Conservation (phyloP, 2,329 filamentous ascomycete genomes). For the Xylariaceae sp. region DNA sequence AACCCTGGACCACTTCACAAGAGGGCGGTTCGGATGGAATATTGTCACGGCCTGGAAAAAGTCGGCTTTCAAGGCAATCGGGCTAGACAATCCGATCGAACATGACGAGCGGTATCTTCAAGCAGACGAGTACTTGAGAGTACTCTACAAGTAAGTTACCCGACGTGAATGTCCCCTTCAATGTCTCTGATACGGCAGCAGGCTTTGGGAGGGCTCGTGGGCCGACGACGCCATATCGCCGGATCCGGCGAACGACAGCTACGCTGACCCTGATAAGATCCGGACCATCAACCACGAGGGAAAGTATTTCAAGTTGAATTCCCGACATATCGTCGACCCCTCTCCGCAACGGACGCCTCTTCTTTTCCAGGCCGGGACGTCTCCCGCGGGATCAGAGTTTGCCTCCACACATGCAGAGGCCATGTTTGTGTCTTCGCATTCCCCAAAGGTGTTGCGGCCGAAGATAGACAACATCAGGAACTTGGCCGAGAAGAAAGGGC, state of each 20-base stretch:
- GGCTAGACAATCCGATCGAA: slow-evolving; percentile 47
- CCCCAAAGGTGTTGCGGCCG: slow-evolving; percentile 37
- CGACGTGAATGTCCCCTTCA: not conserved
- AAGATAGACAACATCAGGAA: slow-evolving; percentile 46
- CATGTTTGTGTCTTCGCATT: slow-evolving; percentile 51
- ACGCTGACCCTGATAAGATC: slow-evolving; percentile 51
- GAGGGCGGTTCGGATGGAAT: slow-evolving; percentile 57
- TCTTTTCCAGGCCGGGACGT: slow-evolving; percentile 53
- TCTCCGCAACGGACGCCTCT: slow-evolving; percentile 51
- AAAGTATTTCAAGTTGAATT: slow-evolving; percentile 42
- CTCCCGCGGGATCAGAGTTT: slow-evolving; percentile 47
- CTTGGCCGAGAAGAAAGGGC: slow-evolving; percentile 40
- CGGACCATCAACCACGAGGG: slow-evolving; percentile 54
- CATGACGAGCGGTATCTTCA: slow-evolving; percentile 55
- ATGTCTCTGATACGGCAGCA: slow-evolving; percentile 13
- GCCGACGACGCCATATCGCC: slow-evolving; percentile 48
- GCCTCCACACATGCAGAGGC: slow-evolving; percentile 52
- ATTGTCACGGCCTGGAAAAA: slow-evolving; percentile 51
- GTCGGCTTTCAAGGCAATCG: slow-evolving; percentile 55
- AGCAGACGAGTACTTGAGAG: slow-evolving; percentile 53
- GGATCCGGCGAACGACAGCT: slow-evolving; percentile 45
- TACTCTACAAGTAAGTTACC: slow-evolving; percentile 49
- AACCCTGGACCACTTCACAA: slow-evolving; percentile 54
- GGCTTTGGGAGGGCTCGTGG: slow-evolving; percentile 49
- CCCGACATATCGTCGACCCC: slow-evolving; percentile 42